A percentile compares a stretch with the other conserved stretches of the same genome.
Evolutionary conservation across 192 early-diverging fungal species (phyloP).

Genomic region (Entrophospora sp.): DNA sequence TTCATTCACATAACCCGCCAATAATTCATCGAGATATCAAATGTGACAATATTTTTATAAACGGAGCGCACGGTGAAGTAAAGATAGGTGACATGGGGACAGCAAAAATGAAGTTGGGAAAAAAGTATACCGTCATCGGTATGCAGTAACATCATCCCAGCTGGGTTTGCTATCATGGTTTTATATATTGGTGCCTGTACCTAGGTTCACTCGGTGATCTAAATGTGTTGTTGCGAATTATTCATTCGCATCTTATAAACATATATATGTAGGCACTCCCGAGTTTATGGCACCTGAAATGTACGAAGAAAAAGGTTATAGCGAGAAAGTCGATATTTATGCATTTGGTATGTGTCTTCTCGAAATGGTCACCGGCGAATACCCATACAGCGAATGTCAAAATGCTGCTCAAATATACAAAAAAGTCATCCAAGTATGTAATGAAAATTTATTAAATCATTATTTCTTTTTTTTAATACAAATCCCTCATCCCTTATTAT

Average conservation of each 20-base stretch:
- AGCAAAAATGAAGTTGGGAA: slow-evolving; percentile 78
- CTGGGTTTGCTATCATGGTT: slow-evolving; percentile 31
- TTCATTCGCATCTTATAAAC: slow-evolving; percentile 1
- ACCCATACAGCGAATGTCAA: slow-evolving; percentile 74
- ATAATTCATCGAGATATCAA: slow-evolving; percentile 80
- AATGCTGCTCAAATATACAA: slow-evolving; percentile 75
- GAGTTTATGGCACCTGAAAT: slow-evolving; percentile 83
- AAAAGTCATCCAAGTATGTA: slow-evolving; percentile 57
- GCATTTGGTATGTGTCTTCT: slow-evolving; percentile 78
- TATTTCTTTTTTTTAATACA: no score
- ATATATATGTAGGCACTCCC: slow-evolving; percentile 43
- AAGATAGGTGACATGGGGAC: slow-evolving; percentile 83
- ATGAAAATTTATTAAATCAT: no score
- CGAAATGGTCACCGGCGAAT: slow-evolving; percentile 81
- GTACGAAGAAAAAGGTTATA: slow-evolving; percentile 78
- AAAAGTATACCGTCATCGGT: slow-evolving; percentile 79
- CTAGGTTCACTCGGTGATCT: background rate
- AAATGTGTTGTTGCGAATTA: slow-evolving; percentile 4
- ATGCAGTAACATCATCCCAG: slow-evolving; percentile 40
- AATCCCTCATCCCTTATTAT: no score
- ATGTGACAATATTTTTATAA: slow-evolving; percentile 83
- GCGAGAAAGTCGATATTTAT: slow-evolving; percentile 78
- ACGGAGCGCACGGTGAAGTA: slow-evolving; percentile 73
- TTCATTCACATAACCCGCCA: slow-evolving; percentile 68
- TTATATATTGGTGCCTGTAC: slow-evolving; percentile 1